Conservation (phyloP, 805 yeast species). For the Myxozyma monticola region DNA sequence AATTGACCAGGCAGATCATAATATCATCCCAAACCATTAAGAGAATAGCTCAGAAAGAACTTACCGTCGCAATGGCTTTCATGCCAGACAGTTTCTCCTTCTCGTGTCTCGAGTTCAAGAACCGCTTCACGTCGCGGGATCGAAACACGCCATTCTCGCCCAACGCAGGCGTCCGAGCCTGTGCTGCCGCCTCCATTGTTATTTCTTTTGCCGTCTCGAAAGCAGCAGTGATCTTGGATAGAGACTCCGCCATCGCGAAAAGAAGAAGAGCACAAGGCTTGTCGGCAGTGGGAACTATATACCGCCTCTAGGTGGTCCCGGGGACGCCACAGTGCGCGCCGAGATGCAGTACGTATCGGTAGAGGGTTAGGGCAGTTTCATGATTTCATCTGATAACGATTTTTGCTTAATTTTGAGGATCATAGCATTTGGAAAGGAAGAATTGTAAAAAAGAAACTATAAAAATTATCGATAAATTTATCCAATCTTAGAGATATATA, state of each 20-base stretch:
- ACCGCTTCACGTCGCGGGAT: conserved; percentile 64
- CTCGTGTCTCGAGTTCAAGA: conserved; percentile 67
- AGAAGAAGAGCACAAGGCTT: no score
- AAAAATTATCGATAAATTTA: no score
- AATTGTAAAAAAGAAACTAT: no score
- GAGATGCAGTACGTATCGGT: no score
- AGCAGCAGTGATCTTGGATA: conserved; percentile 64
- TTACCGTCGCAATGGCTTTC: conserved; percentile 52
- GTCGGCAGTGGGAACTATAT: no score
- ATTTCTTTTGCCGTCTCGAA: conserved; percentile 77
- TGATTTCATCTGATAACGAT: no score
- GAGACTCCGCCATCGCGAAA: conserved; percentile 53
- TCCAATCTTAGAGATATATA: no score
- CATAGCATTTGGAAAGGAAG: no score
- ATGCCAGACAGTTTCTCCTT: conserved; percentile 63
- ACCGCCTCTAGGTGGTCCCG: no score
- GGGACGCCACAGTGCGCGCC: no score
- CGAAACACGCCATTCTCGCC: conserved; percentile 57
- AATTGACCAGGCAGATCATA: not conserved
- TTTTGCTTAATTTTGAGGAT: no score
- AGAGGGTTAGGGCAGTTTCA: no score
- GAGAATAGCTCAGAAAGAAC: not conserved
- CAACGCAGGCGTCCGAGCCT: conserved; percentile 61
- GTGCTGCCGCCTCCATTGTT: conserved; percentile 79
- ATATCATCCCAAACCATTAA: not conserved